Base-by-base conservation (phyloP, 768 basidiomycete species). In the Naematelia aurantialba region DNA sequence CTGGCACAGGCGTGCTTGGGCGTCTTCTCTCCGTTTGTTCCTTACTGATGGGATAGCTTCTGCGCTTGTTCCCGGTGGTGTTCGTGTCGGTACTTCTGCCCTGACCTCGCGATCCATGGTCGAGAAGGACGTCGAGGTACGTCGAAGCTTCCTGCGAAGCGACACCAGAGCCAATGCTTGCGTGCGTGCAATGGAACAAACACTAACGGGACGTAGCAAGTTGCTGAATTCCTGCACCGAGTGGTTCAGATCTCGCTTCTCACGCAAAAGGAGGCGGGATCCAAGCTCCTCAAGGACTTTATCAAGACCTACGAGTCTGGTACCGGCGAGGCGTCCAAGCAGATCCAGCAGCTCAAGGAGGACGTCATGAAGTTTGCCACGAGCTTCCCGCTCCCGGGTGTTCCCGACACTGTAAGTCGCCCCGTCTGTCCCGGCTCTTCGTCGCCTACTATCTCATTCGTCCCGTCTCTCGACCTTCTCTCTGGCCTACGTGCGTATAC, bases 241-340 rank as follows among this genome's bases (percentile, higher is more conserved):
- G 85, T 90, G 27, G 88, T 99, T 46, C 91, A 97, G 81, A 85
- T 96, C 72, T 85, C 91, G 48, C 83, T 93, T 45, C 74, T 84
- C 42, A 83, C 96, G 46, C 96, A 98, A 80, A 90, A 91, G 78
- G 93, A 96, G 80, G 89, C 96, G 24, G 92, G 92, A 29, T 84
- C 84, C 58, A 98, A 96, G 82, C 80, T 96, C 67, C 84, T 99
- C 63, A 94, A 94, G 82, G 94, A 97, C 82, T 98, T 98, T 71
- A 84, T 93, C 62, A 84, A 86, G 47, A 87, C 87, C 39, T 77
- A 67, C 63, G 69, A 67, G 58, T 58, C 58, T 34, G 70, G 70
- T 50, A 65, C 58, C 51, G 72, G 74, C 52, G 80, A 84, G 58
- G 90, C 91, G 21, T 82, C 82, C 58, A 79, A 83, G 70, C 80